phyloP scores from a whole-genome alignment of 2,329 filamentous ascomycete genomes.

The Hyphodiscus sp. region DNA sequence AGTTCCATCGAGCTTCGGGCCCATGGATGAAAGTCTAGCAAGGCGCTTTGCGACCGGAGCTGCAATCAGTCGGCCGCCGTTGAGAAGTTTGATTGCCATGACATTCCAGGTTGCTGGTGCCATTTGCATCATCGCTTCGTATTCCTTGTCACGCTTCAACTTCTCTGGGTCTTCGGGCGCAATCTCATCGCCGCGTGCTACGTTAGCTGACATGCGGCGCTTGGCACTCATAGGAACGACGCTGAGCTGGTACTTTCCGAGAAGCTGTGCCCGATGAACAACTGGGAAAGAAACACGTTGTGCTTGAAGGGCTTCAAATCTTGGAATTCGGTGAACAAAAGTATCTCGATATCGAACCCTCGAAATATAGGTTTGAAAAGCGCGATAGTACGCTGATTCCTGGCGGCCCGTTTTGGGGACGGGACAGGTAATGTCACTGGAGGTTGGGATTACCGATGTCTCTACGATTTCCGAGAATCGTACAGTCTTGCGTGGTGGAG shows the following conservation, averaged over 20 bases:
- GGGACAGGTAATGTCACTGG: conserved; percentile 35
- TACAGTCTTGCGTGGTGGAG: conserved; percentile 62
- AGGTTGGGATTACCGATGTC: conserved; percentile 2
- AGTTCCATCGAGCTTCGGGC: conserved; percentile 37
- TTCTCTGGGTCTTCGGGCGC: conserved; percentile 57
- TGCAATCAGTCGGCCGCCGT: conserved; percentile 57
- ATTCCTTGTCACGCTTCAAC: conserved; percentile 66
- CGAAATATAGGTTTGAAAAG: conserved; percentile 70
- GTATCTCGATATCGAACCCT: conserved; percentile 63
- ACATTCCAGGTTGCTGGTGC: conserved; percentile 55
- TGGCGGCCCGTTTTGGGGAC: conserved; percentile 46
- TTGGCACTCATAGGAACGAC: conserved; percentile 62
- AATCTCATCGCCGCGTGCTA: conserved; percentile 64
- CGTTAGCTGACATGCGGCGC: conserved; percentile 65
- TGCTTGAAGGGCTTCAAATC: conserved; percentile 84
- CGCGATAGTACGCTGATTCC: conserved; percentile 81
- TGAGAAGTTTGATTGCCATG: conserved; percentile 53
- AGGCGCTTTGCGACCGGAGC: conserved; percentile 59
- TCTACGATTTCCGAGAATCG: conserved; percentile 54
- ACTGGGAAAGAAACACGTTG: conserved; percentile 68
- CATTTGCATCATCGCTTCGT: conserved; percentile 71
- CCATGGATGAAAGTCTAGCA: conserved; percentile 45
- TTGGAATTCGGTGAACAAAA: conserved; percentile 76
- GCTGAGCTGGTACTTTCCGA: conserved; percentile 77
- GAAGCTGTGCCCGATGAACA: conserved; percentile 71